phyloP scores from a whole-genome alignment of 2,329 filamentous ascomycete genomes.

The Talaromyces sp. region DNA sequence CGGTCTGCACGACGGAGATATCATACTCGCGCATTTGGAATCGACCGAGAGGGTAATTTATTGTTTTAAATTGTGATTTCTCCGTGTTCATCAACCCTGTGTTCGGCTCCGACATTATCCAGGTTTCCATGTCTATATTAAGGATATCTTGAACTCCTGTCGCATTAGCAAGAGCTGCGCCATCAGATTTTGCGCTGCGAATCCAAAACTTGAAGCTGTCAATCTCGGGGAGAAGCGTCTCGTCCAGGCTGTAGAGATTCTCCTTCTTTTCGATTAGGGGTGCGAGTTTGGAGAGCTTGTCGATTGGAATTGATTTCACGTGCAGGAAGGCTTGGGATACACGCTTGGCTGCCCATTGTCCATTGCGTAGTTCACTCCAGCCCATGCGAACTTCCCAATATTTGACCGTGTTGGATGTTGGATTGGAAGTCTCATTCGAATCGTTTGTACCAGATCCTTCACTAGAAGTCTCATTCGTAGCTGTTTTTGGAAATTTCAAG shows the following conservation, averaged over 20 bases:
- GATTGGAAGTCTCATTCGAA: too few relatives aligned
- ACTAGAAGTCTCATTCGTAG: too few relatives aligned
- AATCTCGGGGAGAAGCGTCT: neutral
- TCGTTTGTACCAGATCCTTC: too few relatives aligned
- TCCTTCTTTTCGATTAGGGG: too few relatives aligned
- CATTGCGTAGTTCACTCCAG: constrained; percentile 21
- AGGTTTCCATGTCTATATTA: neutral
- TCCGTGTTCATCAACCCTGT: too few relatives aligned
- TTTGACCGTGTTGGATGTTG: neutral
- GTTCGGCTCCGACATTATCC: neutral
- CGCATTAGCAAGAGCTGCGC: too few relatives aligned
- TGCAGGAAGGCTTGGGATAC: constrained; percentile 6
- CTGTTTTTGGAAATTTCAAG: neutral
- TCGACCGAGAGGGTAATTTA: neutral
- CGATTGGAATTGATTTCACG: too few relatives aligned
- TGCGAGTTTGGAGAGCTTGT: too few relatives aligned
- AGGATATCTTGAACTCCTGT: neutral
- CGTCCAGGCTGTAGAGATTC: too few relatives aligned
- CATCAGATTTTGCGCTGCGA: neutral
- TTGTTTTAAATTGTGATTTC: too few relatives aligned
- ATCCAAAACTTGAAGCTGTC: neutral
- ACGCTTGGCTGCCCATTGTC: constrained; percentile 21
- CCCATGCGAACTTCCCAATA: constrained; percentile 19
- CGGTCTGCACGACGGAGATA: neutral
- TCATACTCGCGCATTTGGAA: neutral